Conservation (phyloP, 2,329 filamentous ascomycete genomes). For the Botrytis aclada region DNA sequence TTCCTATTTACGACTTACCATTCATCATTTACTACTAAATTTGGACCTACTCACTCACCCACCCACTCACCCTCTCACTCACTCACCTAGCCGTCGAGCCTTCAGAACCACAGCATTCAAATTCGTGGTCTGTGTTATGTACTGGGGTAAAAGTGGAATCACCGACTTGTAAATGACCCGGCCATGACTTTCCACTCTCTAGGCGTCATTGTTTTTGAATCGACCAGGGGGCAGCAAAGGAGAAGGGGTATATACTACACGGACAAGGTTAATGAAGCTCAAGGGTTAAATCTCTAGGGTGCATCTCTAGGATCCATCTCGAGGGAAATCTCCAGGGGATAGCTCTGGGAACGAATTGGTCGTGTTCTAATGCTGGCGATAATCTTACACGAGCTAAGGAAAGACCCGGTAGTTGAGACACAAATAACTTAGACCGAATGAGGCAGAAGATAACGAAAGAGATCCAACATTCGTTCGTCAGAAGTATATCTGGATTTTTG, state of each 20-base stretch:
- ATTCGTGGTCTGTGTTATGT: constrained; percentile 9
- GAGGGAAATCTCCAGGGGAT: too few relatives aligned
- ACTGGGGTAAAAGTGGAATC: constrained; percentile 15
- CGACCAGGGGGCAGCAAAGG: neutral
- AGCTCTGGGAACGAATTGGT: neutral
- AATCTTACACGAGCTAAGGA: neutral
- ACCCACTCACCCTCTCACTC: too few relatives aligned
- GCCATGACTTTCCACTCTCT: neutral
- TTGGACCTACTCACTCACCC: too few relatives aligned
- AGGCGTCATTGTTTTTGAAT: constrained; percentile 5
- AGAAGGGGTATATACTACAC: too few relatives aligned
- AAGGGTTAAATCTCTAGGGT: neutral
- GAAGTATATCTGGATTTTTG: neutral
- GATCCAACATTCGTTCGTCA: neutral
- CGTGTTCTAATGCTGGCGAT: neutral
- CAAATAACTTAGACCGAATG: neutral
- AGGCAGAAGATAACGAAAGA: neutral
- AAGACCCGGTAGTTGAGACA: constrained; percentile 5
- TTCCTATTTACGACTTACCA: too few relatives aligned
- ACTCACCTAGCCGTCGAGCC: neutral
- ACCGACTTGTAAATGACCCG: constrained; percentile 6
- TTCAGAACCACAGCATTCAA: neutral
- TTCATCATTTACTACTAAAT: too few relatives aligned
- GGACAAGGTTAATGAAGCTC: neutral
- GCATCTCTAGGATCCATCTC: too few relatives aligned